phyloP scores from a whole-genome alignment of 164 flowering plant species.

The Vitis cinerea region DNA sequence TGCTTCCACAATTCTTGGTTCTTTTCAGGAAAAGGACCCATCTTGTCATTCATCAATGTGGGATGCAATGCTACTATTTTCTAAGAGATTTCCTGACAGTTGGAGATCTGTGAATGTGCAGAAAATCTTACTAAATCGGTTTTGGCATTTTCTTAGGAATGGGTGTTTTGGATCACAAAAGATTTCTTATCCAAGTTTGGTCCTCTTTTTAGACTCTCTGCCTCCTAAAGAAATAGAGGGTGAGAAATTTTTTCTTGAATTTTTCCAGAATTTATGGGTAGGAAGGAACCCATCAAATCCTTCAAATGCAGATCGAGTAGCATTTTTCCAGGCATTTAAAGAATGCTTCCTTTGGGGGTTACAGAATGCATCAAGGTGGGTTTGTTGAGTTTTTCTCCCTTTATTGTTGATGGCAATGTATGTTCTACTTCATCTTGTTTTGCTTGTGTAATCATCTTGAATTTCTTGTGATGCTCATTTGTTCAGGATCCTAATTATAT shows the following conservation, averaged over 20 bases:
- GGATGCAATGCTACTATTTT: slow-evolving; percentile 72
- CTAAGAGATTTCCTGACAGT: slow-evolving; percentile 65
- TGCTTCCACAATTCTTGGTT: slow-evolving; percentile 70
- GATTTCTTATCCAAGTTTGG: slow-evolving; percentile 75
- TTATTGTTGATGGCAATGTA: not conserved
- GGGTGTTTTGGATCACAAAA: slow-evolving; percentile 97
- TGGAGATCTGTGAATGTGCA: slow-evolving; percentile 65
- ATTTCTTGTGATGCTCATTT: not conserved
- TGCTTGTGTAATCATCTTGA: not conserved
- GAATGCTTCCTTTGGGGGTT: slow-evolving; percentile 86
- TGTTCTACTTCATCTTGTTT: not conserved
- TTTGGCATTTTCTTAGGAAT: slow-evolving; percentile 77
- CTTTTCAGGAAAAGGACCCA: slow-evolving; percentile 88
- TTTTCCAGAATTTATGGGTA: slow-evolving; percentile 80
- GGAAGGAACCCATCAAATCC: slow-evolving; percentile 58
- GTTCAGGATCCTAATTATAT: not conserved
- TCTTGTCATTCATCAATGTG: slow-evolving; percentile 89
- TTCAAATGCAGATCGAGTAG: slow-evolving; percentile 41
- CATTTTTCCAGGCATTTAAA: slow-evolving; percentile 63
- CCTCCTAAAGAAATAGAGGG: slow-evolving; percentile 56
- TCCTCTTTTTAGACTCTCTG: slow-evolving; percentile 60
- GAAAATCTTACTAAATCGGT: slow-evolving; percentile 55
- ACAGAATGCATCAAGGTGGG: slow-evolving; percentile 70
- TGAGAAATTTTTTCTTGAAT: slow-evolving; percentile 57
- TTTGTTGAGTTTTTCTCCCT: not conserved